phyloP scores from a whole-genome alignment of 83 land plant species.

The Isoetes engelmannii region DNA sequence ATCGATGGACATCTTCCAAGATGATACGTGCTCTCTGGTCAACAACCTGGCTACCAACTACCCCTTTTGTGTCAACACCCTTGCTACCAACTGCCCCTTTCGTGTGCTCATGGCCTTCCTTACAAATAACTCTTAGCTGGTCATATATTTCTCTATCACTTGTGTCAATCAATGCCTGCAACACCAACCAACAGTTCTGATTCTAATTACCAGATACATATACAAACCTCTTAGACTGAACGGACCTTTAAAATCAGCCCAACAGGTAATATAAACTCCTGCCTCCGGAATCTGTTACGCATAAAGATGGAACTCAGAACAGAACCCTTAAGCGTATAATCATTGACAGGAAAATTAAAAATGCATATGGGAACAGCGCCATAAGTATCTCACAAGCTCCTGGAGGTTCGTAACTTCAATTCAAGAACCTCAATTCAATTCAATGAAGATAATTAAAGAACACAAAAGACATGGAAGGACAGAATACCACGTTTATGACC shows the following conservation, averaged over 20 bases:
- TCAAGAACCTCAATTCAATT: too few relatives aligned
- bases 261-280: slow-evolving; percentile 83
- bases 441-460: too few relatives aligned
- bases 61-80: slow-evolving; percentile 39
- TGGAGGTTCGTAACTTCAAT: too few relatives aligned
- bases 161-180: slow-evolving; percentile 79
- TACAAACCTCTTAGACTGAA: not conserved
- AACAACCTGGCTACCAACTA: slow-evolving; percentile 68
- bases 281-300: slow-evolving; percentile 55
- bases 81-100: not conserved
- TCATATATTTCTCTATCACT: slow-evolving; percentile 74
- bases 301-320: not conserved
- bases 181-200: not conserved
- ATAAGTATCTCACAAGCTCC: too few relatives aligned
- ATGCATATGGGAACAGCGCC: too few relatives aligned
- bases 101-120: slow-evolving; percentile 26
- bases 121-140: slow-evolving; percentile 51
- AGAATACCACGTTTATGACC: too few relatives aligned
- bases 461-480: too few relatives aligned
- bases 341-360: too few relatives aligned
- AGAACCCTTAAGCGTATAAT: not conserved
- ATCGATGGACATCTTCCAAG: slow-evolving; percentile 63
- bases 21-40: slow-evolving; percentile 89
- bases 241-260: slow-evolving; percentile 77
- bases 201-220: not conserved